phyloP scores from a whole-genome alignment of 2,329 filamentous ascomycete genomes.

The Achaetomium macrosporum region DNA sequence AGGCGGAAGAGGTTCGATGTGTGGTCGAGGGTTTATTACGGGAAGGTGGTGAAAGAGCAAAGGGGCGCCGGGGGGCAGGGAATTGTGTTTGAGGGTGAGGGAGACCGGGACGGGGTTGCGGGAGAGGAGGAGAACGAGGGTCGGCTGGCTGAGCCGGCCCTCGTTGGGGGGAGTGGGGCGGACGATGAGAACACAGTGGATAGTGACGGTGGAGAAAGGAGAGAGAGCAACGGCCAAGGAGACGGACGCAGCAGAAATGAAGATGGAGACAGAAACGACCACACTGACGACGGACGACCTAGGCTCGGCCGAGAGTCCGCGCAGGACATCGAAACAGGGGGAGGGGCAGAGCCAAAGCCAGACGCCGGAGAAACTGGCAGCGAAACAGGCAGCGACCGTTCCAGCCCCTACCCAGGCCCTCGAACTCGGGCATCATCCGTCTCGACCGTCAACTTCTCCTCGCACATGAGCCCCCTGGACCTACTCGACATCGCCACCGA shows the following conservation, averaged over 20 bases:
- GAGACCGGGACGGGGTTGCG: neutral
- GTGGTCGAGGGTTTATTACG: constrained; percentile 7
- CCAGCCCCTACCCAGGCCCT: neutral
- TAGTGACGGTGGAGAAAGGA: neutral
- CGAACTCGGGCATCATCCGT: neutral
- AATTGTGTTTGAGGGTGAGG: constrained; percentile 15
- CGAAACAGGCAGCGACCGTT: neutral
- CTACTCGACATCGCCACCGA: neutral
- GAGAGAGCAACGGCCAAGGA: too few relatives aligned
- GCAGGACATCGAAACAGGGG: too few relatives aligned
- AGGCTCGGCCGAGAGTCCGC: too few relatives aligned
- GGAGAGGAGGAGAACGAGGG: neutral
- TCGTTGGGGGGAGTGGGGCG: neutral
- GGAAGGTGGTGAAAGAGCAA: neutral
- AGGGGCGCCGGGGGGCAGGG: neutral
- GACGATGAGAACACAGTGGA: neutral
- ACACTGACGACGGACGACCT: neutral
- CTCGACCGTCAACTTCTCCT: neutral
- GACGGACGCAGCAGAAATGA: neutral
- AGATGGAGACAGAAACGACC: neutral
- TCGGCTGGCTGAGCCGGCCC: neutral
- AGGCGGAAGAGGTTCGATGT: constrained; percentile 15
- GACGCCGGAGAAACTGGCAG: neutral
- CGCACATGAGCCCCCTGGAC: neutral
- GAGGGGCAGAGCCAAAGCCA: neutral